phyloP scores from a whole-genome alignment of 2,329 filamentous ascomycete genomes.

The Trichoderma sp. region DNA sequence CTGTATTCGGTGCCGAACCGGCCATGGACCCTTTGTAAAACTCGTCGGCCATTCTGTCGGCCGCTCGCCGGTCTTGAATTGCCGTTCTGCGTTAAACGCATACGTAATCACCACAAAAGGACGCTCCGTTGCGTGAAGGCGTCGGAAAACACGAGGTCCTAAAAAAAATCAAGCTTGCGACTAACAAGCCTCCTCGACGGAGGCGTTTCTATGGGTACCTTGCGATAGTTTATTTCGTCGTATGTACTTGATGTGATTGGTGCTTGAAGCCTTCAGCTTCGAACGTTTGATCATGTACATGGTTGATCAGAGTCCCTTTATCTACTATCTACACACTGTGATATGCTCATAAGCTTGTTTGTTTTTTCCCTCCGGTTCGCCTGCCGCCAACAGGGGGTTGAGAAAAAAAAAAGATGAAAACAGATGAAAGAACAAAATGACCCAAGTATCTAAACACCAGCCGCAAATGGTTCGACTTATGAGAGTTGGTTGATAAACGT shows the following conservation, averaged over 20 bases:
- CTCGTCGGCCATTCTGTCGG: background rate
- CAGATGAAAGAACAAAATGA: background rate
- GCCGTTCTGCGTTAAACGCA: conserved; percentile 9
- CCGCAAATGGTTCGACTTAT: conserved; percentile 9
- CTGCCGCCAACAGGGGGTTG: background rate
- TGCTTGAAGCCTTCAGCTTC: background rate
- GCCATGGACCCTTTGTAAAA: background rate
- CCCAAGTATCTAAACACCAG: conserved; percentile 15
- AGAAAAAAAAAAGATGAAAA: background rate
- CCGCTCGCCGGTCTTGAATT: background rate
- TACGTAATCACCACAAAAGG: conserved; percentile 1
- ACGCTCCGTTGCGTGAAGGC: background rate
- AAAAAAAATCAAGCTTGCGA: background rate
- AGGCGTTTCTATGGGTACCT: background rate
- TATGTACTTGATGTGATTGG: background rate
- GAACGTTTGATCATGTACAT: conserved; percentile 4
- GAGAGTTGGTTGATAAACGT: background rate
- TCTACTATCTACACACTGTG: background rate
- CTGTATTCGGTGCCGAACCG: conserved; percentile 16
- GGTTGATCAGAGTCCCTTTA: background rate
- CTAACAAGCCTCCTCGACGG: background rate
- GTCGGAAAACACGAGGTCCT: background rate
- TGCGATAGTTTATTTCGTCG: background rate
- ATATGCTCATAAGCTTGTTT: background rate
- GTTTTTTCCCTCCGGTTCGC: background rate